phyloP scores from a whole-genome alignment of 139 green algal species.

The Protoeuglena noctilucae region DNA sequence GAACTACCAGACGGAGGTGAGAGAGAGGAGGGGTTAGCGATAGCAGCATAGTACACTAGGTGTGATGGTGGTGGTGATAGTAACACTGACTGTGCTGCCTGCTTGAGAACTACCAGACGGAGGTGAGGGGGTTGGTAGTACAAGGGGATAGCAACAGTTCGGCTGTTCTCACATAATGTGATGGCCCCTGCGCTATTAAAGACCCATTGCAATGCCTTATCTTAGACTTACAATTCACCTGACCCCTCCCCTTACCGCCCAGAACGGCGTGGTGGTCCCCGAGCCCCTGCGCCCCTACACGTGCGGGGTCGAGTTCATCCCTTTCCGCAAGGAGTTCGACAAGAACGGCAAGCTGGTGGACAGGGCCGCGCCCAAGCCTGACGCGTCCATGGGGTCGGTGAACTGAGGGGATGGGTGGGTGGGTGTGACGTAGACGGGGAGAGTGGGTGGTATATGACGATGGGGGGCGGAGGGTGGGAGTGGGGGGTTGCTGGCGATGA shows the following conservation, averaged over 20 bases:
- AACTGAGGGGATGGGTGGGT: too few relatives aligned
- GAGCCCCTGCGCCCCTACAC: constrained; percentile 74
- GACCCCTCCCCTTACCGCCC: background rate
- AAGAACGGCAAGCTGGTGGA: background rate
- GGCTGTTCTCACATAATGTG: too few relatives aligned
- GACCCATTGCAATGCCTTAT: background rate
- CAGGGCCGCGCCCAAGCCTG: background rate
- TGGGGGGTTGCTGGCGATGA: too few relatives aligned
- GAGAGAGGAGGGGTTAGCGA: background rate
- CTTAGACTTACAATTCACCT: background rate
- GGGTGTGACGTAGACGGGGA: too few relatives aligned
- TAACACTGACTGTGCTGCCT: too few relatives aligned
- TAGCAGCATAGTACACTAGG: too few relatives aligned
- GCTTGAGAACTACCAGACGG: background rate
- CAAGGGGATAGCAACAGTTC: constrained; percentile 13
- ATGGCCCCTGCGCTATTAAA: too few relatives aligned
- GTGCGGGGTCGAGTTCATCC: constrained; percentile 84
- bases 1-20: constrained; percentile 76
- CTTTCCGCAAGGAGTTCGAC: constrained; percentile 39
- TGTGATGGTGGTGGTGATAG: too few relatives aligned
- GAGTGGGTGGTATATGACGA: too few relatives aligned
- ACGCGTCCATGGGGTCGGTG: background rate
- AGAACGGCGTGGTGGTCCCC: constrained; percentile 28
- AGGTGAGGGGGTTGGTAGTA: constrained; percentile 8
- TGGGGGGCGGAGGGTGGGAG: too few relatives aligned